Evolutionary conservation across 1,139 yeast species (phyloP).

Genomic region (Hemisphaericaspora lyxosophila): DNA sequence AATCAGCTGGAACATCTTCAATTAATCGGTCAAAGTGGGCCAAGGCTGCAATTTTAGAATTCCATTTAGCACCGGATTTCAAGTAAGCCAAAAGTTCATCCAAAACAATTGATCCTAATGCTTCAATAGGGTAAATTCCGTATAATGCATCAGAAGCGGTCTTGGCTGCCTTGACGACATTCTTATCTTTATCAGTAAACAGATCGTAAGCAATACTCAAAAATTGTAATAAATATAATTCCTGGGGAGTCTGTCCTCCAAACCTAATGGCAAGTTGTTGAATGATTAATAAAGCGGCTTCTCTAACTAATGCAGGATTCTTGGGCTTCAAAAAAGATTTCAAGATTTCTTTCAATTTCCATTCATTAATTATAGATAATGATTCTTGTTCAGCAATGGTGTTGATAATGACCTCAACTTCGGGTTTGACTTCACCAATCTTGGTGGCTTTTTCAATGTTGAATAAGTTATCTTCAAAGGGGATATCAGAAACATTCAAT

Average conservation of each 20-base stretch:
- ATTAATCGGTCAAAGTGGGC: conserved; percentile 69
- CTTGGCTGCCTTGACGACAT: conserved; percentile 81
- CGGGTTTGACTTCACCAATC: conserved; percentile 64
- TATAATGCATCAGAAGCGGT: conserved; percentile 65
- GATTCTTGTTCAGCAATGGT: conserved; percentile 45
- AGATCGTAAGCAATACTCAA: conserved; percentile 60
- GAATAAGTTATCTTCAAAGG: conserved; percentile 60
- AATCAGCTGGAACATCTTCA: conserved; percentile 81
- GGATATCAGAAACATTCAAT: conserved; percentile 56
- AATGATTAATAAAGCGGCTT: conserved; percentile 66
- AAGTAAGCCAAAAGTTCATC: conserved; percentile 63
- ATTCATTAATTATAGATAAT: conserved; percentile 53
- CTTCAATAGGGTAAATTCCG: conserved; percentile 75
- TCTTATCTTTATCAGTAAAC: conserved; percentile 81
- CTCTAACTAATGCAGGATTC: conserved; percentile 71
- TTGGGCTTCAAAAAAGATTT: conserved; percentile 71
- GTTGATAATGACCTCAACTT: conserved; percentile 57
- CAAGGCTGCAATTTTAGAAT: conserved; percentile 80
- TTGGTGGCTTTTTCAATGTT: conserved; percentile 57
- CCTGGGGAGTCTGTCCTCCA: conserved; percentile 70
- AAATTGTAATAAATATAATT: conserved; percentile 66
- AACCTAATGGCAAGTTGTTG: conserved; percentile 67
- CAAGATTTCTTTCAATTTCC: conserved; percentile 64
- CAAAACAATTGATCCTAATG: conserved; percentile 67
- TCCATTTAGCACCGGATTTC: conserved; percentile 90